Base-by-base conservation (phyloP, 2,329 filamentous ascomycete genomes). In the Calonectria leucothoes region DNA sequence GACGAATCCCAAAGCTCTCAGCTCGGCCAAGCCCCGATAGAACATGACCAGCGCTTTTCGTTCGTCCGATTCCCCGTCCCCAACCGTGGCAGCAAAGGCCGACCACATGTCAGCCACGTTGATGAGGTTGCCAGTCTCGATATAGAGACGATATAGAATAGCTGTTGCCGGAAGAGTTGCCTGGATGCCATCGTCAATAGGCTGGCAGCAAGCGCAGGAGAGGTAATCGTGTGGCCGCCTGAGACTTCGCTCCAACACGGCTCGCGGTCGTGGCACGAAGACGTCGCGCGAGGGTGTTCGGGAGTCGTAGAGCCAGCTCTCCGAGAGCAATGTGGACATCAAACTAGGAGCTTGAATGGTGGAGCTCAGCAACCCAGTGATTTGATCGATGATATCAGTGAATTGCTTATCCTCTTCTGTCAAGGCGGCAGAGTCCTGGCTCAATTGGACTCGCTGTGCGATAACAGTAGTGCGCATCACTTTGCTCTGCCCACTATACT, bases 1-100 rank as follows among this genome's bases (percentile, higher is more conserved):
- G 74, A 98, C 90, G 85, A 98, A 93, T 10, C 97, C 97, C 80
- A 99, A 88, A 68, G 93, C 91, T 83, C 93, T 93, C 82, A 99
- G 84, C 84, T 99, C 97, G 0, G 96, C 95, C 75, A 98, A 84
- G 6, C 91, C 94, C 74, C 92, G 90, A 84, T 98, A 98, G 84
- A 98, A 99, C 72, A 94, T 86, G 51, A 95, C 92, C 85, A 95
- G 88, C 10, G 88, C 89, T 59, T 88, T 88, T 76, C 90, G 86
- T 82, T 92, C 90, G 61, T 89, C 83, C 55, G 81, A 79, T 39
- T 81, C 78, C 42, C 75, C 75, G n/a, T 78, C 78, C 8, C 89
- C 87, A 25, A 94, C 86, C 35, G 94, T 89, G 20, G 90, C 90
- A 76, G 90, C 89, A 83, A 95, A 97, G 4, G 95, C 94, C 15